Base-by-base conservation (phyloP, 2,329 filamentous ascomycete genomes). In the Apiospora kogelbergensis region DNA sequence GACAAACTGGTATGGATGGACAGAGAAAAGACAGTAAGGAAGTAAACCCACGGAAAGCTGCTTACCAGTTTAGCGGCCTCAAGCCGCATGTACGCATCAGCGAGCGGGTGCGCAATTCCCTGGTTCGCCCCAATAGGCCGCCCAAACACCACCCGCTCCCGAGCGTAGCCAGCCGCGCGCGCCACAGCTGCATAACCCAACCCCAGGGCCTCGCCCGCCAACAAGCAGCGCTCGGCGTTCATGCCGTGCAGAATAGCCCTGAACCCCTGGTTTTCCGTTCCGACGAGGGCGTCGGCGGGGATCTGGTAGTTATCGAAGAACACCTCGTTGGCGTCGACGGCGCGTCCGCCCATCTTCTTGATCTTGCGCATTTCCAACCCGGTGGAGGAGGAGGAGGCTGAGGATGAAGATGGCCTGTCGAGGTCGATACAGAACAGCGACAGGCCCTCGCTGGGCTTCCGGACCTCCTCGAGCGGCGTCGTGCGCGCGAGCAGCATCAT, bases 401-500 rank as follows among this genome's bases (percentile, higher is more conserved):
- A 15, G 9, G 11, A 10, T 3, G 40, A 15, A 6, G 41, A 44
- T 6, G 41, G 13, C 24, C 85, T 85, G 77, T 95, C 88, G 5
- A 97, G 84, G 69, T 93, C 89, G 69, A 97, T 93, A 75, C 91
- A 96, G 78, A 97, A 95, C 40, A 97, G 82, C 0, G 91, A 94
- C 0, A 97, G 83, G 0, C 91, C 93, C 77, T 95, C 89, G n/a
- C 88, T 92, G 0, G 90, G 87, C 76, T 91, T 94, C 70, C 83
- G 82, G 0, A 90, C 88, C 70, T 93, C 84, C 66, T 93, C 90
- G 0, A 91, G 73, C 0, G 91, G 87, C 0, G 89, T 93, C 0
- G 93, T 97, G 1, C 93, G 88, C 0, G 93, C 93, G 0, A 97
- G 85, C 0, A 97, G 84, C 4, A 97, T 90, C 93, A 97, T 97